Evolutionary conservation across 495 filamentous ascomycete genomes (phyloP).

Genomic region (Ramalina peruviana): DNA sequence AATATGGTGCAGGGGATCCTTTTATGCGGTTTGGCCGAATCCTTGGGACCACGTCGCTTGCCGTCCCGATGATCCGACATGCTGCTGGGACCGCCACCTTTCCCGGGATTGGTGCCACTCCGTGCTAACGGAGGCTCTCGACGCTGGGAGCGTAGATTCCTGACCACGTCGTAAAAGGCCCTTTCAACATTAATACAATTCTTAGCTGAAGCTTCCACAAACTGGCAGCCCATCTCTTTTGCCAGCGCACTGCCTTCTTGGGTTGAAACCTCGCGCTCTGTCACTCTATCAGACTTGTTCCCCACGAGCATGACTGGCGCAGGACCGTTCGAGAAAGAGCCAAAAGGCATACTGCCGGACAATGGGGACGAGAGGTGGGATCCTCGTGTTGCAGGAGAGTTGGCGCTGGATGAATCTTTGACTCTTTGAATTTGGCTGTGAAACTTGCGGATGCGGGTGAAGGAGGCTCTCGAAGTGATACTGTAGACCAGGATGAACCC

Average conservation of each 20-base stretch:
- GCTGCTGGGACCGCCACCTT: slow-evolving; percentile 27
- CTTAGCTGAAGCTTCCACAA: slow-evolving; percentile 97
- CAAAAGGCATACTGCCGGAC: slow-evolving; percentile 40
- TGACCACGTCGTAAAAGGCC: slow-evolving; percentile 95
- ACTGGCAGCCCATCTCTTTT: slow-evolving; percentile 87
- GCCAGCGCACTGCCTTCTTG: slow-evolving; percentile 90
- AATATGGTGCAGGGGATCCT: slow-evolving; percentile 1
- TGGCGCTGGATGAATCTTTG: slow-evolving; percentile 77
- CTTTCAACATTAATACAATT: slow-evolving; percentile 99
- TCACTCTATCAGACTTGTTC: slow-evolving; percentile 93
- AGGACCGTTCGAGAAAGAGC: slow-evolving; percentile 25
- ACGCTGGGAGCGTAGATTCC: slow-evolving; percentile 71
- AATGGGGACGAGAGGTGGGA: slow-evolving; percentile 54
- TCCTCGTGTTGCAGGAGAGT: slow-evolving; percentile 38
- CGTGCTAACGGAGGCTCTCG: slow-evolving; percentile 36
- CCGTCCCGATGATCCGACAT: slow-evolving; percentile 15
- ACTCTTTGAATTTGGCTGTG: slow-evolving; percentile 95
- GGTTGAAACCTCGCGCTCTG: slow-evolving; percentile 89
- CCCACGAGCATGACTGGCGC: slow-evolving; percentile 96
- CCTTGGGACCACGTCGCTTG: slow-evolving; percentile 1
- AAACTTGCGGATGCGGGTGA: slow-evolving; percentile 86
- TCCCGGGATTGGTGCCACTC: slow-evolving; percentile 27
- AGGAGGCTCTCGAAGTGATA: slow-evolving; percentile 90
- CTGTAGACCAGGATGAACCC: slow-evolving; percentile 97
- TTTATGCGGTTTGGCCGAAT: background rate